Conservation (phyloP, 306 rosid genomes). For the Alnus glutinosa region DNA sequence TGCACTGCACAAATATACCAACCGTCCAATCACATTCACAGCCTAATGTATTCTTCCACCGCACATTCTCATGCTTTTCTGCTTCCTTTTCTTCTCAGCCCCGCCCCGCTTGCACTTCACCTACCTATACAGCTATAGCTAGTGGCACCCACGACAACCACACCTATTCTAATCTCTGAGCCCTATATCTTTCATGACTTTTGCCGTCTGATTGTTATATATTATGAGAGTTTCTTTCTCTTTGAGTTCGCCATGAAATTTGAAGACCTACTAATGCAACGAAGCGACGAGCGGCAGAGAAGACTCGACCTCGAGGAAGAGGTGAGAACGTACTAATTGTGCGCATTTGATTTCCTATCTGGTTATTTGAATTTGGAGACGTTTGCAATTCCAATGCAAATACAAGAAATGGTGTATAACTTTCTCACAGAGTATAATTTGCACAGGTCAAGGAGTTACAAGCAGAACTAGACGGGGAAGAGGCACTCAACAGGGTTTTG, state of each 20-base stretch:
- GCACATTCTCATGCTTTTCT: constrained; percentile 31
- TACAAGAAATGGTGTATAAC: no score
- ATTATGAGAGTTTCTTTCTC: not conserved
- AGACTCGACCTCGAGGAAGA: constrained; percentile 63
- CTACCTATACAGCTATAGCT: constrained; percentile 29
- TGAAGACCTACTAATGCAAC: constrained; percentile 68
- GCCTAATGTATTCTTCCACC: constrained; percentile 35
- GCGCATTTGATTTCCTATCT: not conserved
- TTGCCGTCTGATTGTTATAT: not conserved
- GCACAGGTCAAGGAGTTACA: constrained; percentile 63
- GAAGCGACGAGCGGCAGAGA: constrained; percentile 50
- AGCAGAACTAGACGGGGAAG: constrained; percentile 62
- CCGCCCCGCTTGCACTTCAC: constrained; percentile 13
- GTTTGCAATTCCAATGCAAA: not conserved
- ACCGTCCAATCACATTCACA: constrained; percentile 21
- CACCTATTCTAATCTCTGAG: constrained; percentile 23
- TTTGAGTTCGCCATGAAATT: constrained; percentile 62
- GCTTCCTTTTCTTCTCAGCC: constrained; percentile 5
- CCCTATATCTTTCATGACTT: constrained; percentile 15
- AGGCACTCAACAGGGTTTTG: constrained; percentile 54
- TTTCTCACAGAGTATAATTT: not conserved
- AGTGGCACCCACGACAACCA: constrained; percentile 60
- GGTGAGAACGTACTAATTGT: constrained; percentile 27
- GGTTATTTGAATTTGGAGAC: not conserved
- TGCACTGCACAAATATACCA: constrained; percentile 31